Evolutionary conservation across 768 basidiomycete species (phyloP).

Genomic region (Lentinula edodes): DNA sequence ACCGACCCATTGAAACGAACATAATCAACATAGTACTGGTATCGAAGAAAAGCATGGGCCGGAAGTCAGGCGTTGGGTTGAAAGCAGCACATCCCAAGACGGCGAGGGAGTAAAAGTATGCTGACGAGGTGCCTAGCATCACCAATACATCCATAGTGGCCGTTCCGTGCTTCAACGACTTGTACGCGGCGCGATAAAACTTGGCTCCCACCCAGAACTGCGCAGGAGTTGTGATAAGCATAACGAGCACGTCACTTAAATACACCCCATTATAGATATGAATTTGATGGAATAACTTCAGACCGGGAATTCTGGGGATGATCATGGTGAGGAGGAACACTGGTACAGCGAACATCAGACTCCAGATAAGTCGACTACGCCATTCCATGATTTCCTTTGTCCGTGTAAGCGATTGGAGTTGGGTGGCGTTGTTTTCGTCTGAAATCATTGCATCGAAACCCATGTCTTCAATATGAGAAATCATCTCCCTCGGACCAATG

Average conservation of each 20-base stretch:
- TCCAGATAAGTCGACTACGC: slow-evolving; percentile 71
- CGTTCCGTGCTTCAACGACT: slow-evolving; percentile 80
- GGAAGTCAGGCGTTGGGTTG: slow-evolving; percentile 59
- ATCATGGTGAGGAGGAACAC: slow-evolving; percentile 93
- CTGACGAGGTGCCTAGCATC: slow-evolving; percentile 90
- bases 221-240: slow-evolving; percentile 80
- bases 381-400: slow-evolving; percentile 92
- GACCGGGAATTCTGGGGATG: slow-evolving; percentile 56
- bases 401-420: slow-evolving; percentile 78
- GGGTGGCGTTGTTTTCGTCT: slow-evolving; percentile 75
- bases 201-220: slow-evolving; percentile 88
- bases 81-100: slow-evolving; percentile 62
- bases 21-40: slow-evolving; percentile 98
- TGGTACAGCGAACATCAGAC: slow-evolving; percentile 79
- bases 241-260: slow-evolving; percentile 72
- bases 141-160: slow-evolving; percentile 99
- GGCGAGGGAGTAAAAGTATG: slow-evolving; percentile 85
- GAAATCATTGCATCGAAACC: slow-evolving; percentile 88
- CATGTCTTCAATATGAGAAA: slow-evolving; percentile 81
- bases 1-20: slow-evolving; percentile 94
- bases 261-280: slow-evolving; percentile 64
- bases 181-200: slow-evolving; percentile 89
- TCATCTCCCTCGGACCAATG: slow-evolving; percentile 80
- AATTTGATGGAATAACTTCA: slow-evolving; percentile 46
- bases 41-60: slow-evolving; percentile 92